Evolutionary conservation across 192 early-diverging fungal species (phyloP), one percentile per base, ranked within the genome.

Genomic region (Podila horticola): DNA sequence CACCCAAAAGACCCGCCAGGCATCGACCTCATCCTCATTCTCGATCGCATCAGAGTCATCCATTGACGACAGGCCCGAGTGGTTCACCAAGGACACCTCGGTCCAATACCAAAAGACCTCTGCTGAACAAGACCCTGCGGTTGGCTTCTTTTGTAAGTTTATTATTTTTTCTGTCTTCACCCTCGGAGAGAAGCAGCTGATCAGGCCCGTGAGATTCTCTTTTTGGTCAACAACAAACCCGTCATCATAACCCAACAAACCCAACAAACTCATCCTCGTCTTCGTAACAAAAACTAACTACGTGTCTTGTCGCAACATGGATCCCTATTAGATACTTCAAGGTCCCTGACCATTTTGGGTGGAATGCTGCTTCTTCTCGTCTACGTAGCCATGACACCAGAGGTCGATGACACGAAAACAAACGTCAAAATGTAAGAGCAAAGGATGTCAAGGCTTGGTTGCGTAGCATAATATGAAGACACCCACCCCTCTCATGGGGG

Each of bases 371-470:
- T 83, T 1, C 77, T 67, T 15, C 74, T 90, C 24, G 79, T 92
- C 30, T 92, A 90, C 67, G 86, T 88, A 22, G 89, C 88, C 11
- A 82, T 89, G 49, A 64, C 71, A 29, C 84, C 86, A 5, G 87
- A 89, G 28, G 61, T 83, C 15, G 88, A 89, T 58, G 82, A 87
- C 55, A 88, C 88, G 0, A 68, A 64, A 17, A 86, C 82, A 5
- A 90, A 89, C 48, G 82, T 88, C 19, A 89, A 87, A 67, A 50
- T 90, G 67, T 83, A 83, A 57, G 71, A 62, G 15, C 41, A 45
- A 45, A 45, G 41, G 41, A 45, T 17, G 4, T 15, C 15, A 17
- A 17, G 41, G 15, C 41, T 45, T 45, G 41, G 41, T 45, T 45
- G 41, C 3, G 41, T 45, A 8, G 41, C 38, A 22, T 4, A 49